Percentiles rank a stretch among this genome's conserved stretches.
phyloP scores from a whole-genome alignment of 805 yeast species.

The Saccharomycopsis oosterbeekiorum region DNA sequence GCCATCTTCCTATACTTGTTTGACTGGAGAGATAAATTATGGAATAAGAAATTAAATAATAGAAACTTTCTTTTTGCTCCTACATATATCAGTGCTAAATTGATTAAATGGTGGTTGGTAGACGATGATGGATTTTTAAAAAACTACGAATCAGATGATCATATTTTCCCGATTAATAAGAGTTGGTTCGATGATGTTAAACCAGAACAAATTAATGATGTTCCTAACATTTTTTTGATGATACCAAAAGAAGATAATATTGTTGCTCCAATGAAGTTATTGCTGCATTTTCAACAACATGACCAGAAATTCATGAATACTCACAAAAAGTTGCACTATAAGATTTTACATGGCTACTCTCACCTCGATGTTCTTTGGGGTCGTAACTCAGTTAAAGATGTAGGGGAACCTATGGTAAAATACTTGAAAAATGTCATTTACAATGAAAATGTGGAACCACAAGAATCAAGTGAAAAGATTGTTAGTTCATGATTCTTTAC shows the following conservation, averaged over 20 bases:
- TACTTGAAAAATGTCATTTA: constrained; percentile 22
- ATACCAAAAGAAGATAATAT: constrained; percentile 66
- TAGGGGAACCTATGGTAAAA: constrained; percentile 42
- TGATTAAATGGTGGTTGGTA: constrained; percentile 89
- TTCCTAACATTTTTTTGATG: constrained; percentile 54
- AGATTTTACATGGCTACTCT: constrained; percentile 53
- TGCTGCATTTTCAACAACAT: constrained; percentile 48
- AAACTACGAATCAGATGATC: constrained; percentile 21
- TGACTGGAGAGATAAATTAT: constrained; percentile 74
- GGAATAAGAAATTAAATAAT: constrained; percentile 59
- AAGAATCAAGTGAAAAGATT: too few species aligned
- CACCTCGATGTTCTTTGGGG: constrained; percentile 96
- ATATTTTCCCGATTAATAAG: constrained; percentile 40
- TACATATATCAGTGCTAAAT: constrained; percentile 63
- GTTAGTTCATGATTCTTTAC: too few species aligned
- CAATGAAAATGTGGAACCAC: background rate
- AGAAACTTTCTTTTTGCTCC: constrained; percentile 83
- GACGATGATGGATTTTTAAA: constrained; percentile 32
- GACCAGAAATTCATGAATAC: constrained; percentile 35
- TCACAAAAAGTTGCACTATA: constrained; percentile 27
- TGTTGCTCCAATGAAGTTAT: constrained; percentile 64
- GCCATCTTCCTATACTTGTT: constrained; percentile 79
- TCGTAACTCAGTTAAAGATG: constrained; percentile 52
- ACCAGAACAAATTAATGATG: constrained; percentile 7
- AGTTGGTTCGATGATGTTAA: constrained; percentile 41